Evolutionary conservation across 495 filamentous ascomycete species (phyloP).

Genomic region (Trichoderma gamsii): DNA sequence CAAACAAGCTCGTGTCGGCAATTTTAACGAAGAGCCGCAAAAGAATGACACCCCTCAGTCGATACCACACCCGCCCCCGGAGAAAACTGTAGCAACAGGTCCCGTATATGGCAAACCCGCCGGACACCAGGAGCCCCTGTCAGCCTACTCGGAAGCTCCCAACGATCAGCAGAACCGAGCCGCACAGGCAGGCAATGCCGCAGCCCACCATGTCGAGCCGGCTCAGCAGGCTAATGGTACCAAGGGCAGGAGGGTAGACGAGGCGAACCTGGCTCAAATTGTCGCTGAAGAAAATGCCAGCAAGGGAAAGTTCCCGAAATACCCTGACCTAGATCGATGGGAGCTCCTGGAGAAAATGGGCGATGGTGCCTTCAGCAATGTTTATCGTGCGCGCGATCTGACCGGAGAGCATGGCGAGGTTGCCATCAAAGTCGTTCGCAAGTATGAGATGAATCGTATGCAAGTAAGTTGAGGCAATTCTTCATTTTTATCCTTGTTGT

Average conservation of each 20-base stretch:
- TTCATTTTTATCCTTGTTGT: slow-evolving; percentile 25
- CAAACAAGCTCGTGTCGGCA: slow-evolving; percentile 69
- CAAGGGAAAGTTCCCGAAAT: slow-evolving; percentile 79
- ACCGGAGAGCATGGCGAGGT: slow-evolving; percentile 66
- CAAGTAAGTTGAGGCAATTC: slow-evolving; percentile 66
- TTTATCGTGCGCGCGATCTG: slow-evolving; percentile 80
- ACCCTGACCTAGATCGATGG: slow-evolving; percentile 90
- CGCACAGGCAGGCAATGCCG: slow-evolving; percentile 56
- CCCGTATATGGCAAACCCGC: slow-evolving; percentile 12
- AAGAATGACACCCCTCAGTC: slow-evolving; percentile 47
- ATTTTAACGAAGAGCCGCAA: slow-evolving; percentile 51
- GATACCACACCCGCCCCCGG: slow-evolving; percentile 22
- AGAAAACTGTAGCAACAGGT: slow-evolving; percentile 18
- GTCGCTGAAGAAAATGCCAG: slow-evolving; percentile 78
- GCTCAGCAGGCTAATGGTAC: slow-evolving; percentile 30
- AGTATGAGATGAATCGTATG: slow-evolving; percentile 96
- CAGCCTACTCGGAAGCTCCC: slow-evolving; percentile 53
- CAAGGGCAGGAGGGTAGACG: slow-evolving; percentile 53
- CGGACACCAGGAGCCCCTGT: slow-evolving; percentile 22
- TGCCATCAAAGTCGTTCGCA: slow-evolving; percentile 97
- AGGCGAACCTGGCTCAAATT: slow-evolving; percentile 68
- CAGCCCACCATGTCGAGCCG: slow-evolving; percentile 45
- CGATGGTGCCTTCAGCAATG: slow-evolving; percentile 97
- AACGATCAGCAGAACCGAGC: slow-evolving; percentile 56
- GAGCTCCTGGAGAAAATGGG: slow-evolving; percentile 95